phyloP scores from a whole-genome alignment of 257 asterid species.

The Jaltomata sinuosa region DNA sequence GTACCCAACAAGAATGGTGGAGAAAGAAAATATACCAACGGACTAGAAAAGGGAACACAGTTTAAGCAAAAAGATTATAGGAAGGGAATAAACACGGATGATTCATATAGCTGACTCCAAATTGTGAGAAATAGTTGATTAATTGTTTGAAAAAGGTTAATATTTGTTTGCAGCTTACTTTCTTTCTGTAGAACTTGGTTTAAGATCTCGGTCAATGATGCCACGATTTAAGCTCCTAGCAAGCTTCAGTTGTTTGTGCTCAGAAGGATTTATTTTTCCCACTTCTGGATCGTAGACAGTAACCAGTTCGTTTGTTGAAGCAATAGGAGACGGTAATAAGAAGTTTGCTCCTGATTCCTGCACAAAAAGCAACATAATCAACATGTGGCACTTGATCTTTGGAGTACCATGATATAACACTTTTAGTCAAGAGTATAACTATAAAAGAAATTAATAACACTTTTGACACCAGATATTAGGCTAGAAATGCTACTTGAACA shows the following conservation, averaged over 20 bases:
- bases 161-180: conserved; percentile 42
- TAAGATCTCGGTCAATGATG: conserved; percentile 92
- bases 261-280: conserved; percentile 94
- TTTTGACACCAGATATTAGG: not conserved
- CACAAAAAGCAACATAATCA: conserved; percentile 8
- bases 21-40: not conserved
- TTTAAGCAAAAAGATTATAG: not conserved
- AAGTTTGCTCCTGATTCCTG: conserved; percentile 97
- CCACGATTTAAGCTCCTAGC: conserved; percentile 98
- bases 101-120: not conserved
- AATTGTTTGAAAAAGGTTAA: not conserved
- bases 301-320: conserved; percentile 89
- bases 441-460: not conserved
- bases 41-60: not conserved
- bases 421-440: not conserved
- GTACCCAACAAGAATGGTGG: not conserved
- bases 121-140: not conserved
- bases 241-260: conserved; percentile 94
- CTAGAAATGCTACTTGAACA: not conserved
- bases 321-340: conserved; percentile 83
- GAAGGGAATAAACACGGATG: not conserved
- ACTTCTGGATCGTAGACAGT: conserved; percentile 96
- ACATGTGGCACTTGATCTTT: not conserved
- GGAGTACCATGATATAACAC: not conserved
- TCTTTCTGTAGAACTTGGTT: conserved; percentile 82